These are phyloP conservation scores for Melanopsichium pennsylvanicum DNA, from an alignment of 1,284 basidiomycete genomes.

Conservation along the genomic window DNA sequence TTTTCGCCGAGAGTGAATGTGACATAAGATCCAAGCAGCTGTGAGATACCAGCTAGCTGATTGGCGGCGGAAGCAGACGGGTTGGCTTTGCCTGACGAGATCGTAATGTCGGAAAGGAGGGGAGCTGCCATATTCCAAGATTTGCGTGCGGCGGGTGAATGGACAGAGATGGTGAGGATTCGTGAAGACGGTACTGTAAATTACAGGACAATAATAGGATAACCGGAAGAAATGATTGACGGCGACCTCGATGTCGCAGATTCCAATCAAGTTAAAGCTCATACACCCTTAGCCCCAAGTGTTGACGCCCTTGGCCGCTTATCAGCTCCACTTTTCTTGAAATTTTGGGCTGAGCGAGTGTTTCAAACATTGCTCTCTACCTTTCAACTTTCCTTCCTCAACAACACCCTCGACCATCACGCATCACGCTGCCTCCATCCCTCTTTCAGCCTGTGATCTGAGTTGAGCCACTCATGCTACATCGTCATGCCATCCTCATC, in stretches of 20 bases:
- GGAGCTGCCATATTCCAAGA: constrained; percentile 21
- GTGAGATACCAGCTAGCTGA: constrained; percentile 32
- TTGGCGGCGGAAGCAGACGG: constrained; percentile 11
- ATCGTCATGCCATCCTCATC: constrained; percentile 27
- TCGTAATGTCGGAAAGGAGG: constrained; percentile 5
- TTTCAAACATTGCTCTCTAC: background rate
- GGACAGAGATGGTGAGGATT: too few relatives aligned
- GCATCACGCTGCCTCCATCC: background rate
- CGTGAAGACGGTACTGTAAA: too few relatives aligned
- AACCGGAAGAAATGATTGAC: too few relatives aligned
- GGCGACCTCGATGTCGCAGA: too few relatives aligned
- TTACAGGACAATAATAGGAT: too few relatives aligned
- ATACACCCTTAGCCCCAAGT: too few relatives aligned
- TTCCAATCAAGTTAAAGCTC: too few relatives aligned
- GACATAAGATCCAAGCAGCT: constrained; percentile 33
- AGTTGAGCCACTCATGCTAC: too few relatives aligned
- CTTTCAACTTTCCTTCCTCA: background rate
- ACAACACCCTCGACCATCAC: too few relatives aligned
- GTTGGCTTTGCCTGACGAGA: constrained; percentile 14
- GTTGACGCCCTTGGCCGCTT: too few relatives aligned
- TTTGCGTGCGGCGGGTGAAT: too few relatives aligned
- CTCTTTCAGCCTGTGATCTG: background rate
- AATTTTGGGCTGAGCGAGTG: background rate
- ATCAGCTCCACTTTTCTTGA: background rate
- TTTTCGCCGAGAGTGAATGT: constrained; percentile 41